These are phyloP conservation scores for Gossypium trilobum DNA, from an alignment of 441 rosid species.

Conservation along the genomic window DNA sequence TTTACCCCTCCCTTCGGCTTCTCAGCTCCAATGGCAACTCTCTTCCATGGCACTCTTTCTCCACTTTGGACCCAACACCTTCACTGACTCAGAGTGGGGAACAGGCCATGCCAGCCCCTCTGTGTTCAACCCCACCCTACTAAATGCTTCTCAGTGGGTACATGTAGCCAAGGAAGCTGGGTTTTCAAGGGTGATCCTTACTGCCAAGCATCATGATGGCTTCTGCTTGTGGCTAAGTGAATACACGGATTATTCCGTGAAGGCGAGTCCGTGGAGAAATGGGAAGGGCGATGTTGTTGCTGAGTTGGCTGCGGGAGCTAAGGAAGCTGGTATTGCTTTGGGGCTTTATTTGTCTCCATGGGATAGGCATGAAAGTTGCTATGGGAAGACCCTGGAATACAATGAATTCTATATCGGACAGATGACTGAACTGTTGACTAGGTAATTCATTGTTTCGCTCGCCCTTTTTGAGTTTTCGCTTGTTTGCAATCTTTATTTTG, in stretches of 20 bases:
- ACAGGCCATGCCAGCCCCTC: slow-evolving; percentile 62
- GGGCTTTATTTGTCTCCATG: slow-evolving; percentile 87
- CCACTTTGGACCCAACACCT: slow-evolving; percentile 82
- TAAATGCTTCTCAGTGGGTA: slow-evolving; percentile 76
- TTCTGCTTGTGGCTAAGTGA: slow-evolving; percentile 83
- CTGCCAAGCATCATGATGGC: slow-evolving; percentile 93
- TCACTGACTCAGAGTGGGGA: slow-evolving; percentile 86
- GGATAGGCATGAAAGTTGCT: slow-evolving; percentile 72
- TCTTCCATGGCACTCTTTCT: slow-evolving; percentile 60
- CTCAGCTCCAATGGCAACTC: slow-evolving; percentile 82
- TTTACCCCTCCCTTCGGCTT: slow-evolving; percentile 59
- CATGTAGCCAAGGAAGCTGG: slow-evolving; percentile 59
- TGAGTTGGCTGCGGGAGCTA: slow-evolving; percentile 58
- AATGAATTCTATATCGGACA: slow-evolving; percentile 78
- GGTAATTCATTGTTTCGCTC: slow-evolving; percentile 27
- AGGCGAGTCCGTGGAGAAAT: slow-evolving; percentile 52
- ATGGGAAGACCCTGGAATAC: slow-evolving; percentile 68
- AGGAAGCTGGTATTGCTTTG: slow-evolving; percentile 43
- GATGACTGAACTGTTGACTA: slow-evolving; percentile 69
- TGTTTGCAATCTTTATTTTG: background rate
- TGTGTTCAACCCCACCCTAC: slow-evolving; percentile 49
- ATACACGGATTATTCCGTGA: slow-evolving; percentile 65
- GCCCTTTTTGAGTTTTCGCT: background rate
- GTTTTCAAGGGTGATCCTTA: slow-evolving; percentile 62
- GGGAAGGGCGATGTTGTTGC: slow-evolving; percentile 68